Evolutionary conservation across 2,329 filamentous ascomycete species (phyloP).

Genomic region (Aspergillus texensis): DNA sequence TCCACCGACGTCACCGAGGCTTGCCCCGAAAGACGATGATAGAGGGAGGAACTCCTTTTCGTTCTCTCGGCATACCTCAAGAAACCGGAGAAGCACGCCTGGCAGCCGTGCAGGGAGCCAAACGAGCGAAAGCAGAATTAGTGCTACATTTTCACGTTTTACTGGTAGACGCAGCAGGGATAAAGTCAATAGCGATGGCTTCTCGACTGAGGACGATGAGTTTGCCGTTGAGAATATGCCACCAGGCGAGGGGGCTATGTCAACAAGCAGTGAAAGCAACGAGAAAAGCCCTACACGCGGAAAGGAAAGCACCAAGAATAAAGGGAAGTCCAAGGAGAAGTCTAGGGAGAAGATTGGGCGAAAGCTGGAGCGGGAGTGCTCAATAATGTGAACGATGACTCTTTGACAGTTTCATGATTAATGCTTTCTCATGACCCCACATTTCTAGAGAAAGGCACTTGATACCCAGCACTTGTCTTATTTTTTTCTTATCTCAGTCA

Average conservation of each 20-base stretch:
- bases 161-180: slow-evolving; percentile 35
- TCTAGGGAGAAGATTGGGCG: slow-evolving; percentile 38
- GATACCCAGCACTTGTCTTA: neutral
- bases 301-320: slow-evolving; percentile 25
- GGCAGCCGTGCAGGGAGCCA: slow-evolving; percentile 41
- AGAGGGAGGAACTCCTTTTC: slow-evolving; percentile 24
- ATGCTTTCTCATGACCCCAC: neutral
- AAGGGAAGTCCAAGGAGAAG: slow-evolving; percentile 36
- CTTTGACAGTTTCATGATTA: slow-evolving; percentile 10
- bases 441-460: neutral
- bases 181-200: slow-evolving; percentile 31
- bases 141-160: slow-evolving; percentile 40
- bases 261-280: slow-evolving; percentile 23
- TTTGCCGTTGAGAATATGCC: slow-evolving; percentile 25
- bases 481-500: neutral
- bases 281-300: slow-evolving; percentile 27
- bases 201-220: slow-evolving; percentile 30
- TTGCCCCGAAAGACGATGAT: slow-evolving; percentile 29
- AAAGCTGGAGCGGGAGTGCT: slow-evolving; percentile 47
- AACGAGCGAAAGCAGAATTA: slow-evolving; percentile 38
- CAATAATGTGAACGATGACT: slow-evolving; percentile 40
- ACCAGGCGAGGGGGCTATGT: slow-evolving; percentile 19
- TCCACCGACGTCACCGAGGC: slow-evolving; percentile 28
- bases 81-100: slow-evolving; percentile 33
- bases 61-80: slow-evolving; percentile 34